Evolutionary conservation across 257 asterid species (phyloP), one percentile per base, ranked within the genome.

Genomic region (Capsicum pubescens): DNA sequence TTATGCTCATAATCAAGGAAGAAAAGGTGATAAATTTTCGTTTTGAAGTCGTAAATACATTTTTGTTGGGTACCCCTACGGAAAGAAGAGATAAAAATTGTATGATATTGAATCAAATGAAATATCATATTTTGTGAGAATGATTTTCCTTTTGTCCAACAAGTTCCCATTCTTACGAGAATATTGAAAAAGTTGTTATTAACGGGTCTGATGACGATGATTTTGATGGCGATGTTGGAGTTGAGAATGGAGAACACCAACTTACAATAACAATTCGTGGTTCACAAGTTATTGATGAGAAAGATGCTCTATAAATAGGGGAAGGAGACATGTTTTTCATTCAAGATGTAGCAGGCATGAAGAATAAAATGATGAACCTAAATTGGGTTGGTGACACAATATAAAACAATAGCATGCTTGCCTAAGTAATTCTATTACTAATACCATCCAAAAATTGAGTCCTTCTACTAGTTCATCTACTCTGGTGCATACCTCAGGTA

Each of bases 401-500:
- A 19, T n/a, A 26, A 77, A 52, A 17, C 42, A 32, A 17, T 13
- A 11, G 1, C 44, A 0, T 0, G 82, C 54, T 19, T 16, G 2
- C 5, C 64, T 32, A 12, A 19, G 15, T 32, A 15, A 57, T 63
- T 81, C 8, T 46, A 35, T 74, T 46, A 74, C 72, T 17, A 17
- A 61, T n/a, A 59, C 76, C 0, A 71, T 81, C 16, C 3, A 4
- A 2, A 36, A 19, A 44, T 83, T 19, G 61, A 59, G 13, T 7
- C 16, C 74, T 50, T 59, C 63, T 3, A 4, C 26, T 0, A 10
- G 46, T 19, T 26, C 70, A 42, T 17, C 32, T 8, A 14, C 54
- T 11, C 44, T 46, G 7, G 16, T 5, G 7, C 26, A 19, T 3
- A 4, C 67, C 83, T 63, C 86, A 78, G 80, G 85, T 63, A 84